These are phyloP conservation scores for Eutrema yunnanense DNA, from an alignment of 345 rosid genomes.

Conservation along the genomic window DNA sequence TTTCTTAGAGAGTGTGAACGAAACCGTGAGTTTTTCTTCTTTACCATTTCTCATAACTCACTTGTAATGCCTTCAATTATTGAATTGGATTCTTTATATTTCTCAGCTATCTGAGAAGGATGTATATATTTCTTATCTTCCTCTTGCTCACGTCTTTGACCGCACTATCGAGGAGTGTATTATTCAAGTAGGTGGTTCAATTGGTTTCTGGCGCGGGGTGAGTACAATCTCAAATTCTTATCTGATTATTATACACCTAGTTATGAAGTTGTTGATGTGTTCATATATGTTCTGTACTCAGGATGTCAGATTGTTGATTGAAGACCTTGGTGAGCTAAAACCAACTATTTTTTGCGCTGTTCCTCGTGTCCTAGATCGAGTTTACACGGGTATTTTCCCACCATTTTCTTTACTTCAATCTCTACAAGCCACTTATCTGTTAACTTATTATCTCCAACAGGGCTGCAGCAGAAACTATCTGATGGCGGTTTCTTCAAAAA, in stretches of 20 bases:
- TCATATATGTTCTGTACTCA: conserved; percentile 9
- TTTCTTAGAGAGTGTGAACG: conserved; percentile 55
- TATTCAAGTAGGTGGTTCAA: conserved; percentile 69
- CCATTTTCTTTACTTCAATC: neutral
- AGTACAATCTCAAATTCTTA: conserved; percentile 23
- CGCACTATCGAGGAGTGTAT: conserved; percentile 83
- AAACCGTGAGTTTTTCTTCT: conserved; percentile 39
- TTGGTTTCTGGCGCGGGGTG: conserved; percentile 99
- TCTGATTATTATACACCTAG: neutral
- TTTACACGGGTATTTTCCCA: conserved; percentile 49
- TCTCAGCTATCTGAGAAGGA: conserved; percentile 38
- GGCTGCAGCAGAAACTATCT: conserved; percentile 71
- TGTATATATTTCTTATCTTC: conserved; percentile 89
- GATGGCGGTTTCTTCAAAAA: conserved; percentile 55
- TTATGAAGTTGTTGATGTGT: neutral
- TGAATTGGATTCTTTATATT: neutral
- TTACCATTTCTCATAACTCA: neutral
- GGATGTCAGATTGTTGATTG: conserved; percentile 89
- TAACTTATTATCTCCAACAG: conserved; percentile 32
- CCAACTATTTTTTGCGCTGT: conserved; percentile 91
- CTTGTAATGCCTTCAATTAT: neutral
- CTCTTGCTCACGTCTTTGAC: conserved; percentile 95
- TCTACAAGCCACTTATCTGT: neutral
- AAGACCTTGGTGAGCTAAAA: conserved; percentile 90
- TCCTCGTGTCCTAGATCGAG: conserved; percentile 88